Evolutionary conservation across 306 rosid genomes (phyloP), one percentile per base, ranked within the genome.

Genomic region (Hippophae rhamnoides): DNA sequence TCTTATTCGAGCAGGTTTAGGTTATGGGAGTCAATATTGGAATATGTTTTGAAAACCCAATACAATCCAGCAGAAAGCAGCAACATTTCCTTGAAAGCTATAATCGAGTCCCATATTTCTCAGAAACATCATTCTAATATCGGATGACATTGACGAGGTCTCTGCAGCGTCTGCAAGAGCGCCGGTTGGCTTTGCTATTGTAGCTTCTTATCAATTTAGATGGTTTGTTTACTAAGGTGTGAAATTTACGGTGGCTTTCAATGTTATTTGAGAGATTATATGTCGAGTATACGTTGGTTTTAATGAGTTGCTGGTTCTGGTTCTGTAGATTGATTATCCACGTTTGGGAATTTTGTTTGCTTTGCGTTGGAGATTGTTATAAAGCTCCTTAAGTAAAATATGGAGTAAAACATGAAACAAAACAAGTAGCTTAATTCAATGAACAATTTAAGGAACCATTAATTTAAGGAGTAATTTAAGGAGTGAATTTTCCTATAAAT

Each of bases 171-270:
- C 95, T 0, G 89, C 93, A 0, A 82, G 95, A 72, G 67, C n/a
- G 9, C 95, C 96, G 1, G 99, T 75, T n/a, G n/a, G n/a, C n/a
- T n/a, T n/a, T n/a, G n/a, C n/a, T n/a, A n/a, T n/a, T n/a, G n/a
- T n/a, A n/a, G 93, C 99, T 54, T 85, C 96, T 63, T 71, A 61
- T 78, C 96, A 92, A 81, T 71, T 92, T 69, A 70, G 95, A 69
- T 92, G 99, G 96, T 80, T 92, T 76, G 79, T n/a, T 81, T 60
- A 76, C 87, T n/a, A 82, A 92, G 96, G 99, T 90, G n/a, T 43
- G 13, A 59, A 9, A 40, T n/a, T 61, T 54, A 5, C 68, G 18
- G 5, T 54, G 26, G 7, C 11, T 57, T 43, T 41, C 6, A 50
- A 42, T 9, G 27, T 40, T n/a, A n/a, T n/a, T n/a, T n/a, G n/a